Evolutionary conservation across 768 basidiomycete genomes (phyloP), one percentile per base, ranked within the genome.

Genomic region (Amylocystis lapponica): DNA sequence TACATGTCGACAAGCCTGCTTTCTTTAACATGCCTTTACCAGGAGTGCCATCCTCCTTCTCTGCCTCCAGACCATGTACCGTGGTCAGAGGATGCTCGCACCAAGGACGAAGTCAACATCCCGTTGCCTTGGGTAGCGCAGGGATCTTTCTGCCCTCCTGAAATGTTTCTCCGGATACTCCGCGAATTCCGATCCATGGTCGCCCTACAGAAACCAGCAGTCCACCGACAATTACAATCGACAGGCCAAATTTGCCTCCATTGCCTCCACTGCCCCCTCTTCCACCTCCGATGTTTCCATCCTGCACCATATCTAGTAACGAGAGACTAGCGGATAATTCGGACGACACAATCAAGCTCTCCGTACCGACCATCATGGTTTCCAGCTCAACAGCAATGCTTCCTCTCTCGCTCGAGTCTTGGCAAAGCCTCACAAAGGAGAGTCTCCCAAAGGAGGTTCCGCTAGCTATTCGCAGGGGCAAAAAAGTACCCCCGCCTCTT

Each of bases 391-490:
- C 57, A 32, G 51, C 56, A 4, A 54, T 54, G n/a, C 17, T 59
- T 27, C 31, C 46, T 27, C 14, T 56, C 21, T 60, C 55, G 26
- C 44, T 62, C 11, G 51, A 58, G 30, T 61, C 62, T 5, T 47
- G 55, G n/a, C 60, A 57, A 20, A 55, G 54, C 47, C 41, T 57
- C 35, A 41, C 30, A 4, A 32, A 8, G 35, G 27, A 3, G n/a
- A n/a, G n/a, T n/a, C n/a, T n/a, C n/a, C n/a, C n/a, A n/a, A n/a
- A 21, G 3, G 41, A 40, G 9, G 48, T 53, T 13, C 59, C 70
- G 6, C 43, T 72, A 10, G 69, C 71, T 19, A 46, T 63, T 30
- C 71, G 68, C 13, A 63, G 70, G 26, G 70, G 70, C 32, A 59
- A 61, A 54, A 56, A 60, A 27, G 46, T 62, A 3, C 64, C 59